Base-by-base conservation (phyloP, 257 asterid species). In the Capsicum pubescens region DNA sequence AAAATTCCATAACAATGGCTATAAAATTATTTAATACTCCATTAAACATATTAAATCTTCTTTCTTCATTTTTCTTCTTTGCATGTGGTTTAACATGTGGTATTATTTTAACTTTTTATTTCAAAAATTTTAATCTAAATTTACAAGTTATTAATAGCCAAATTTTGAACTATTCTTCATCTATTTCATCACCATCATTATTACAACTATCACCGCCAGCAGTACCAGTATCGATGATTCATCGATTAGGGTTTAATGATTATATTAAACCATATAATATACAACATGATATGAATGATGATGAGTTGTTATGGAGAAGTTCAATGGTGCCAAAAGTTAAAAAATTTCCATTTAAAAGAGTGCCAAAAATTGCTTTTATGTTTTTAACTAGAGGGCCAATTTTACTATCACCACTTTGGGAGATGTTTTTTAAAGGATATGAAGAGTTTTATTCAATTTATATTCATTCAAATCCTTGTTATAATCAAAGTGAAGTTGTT, bases 221-320 rank as follows among this genome's bases (percentile, higher is more conserved):
- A 42, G 46, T 42, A 42, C 6, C 46, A 6, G 6, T 42, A 3
- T 35, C 44, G 64, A 58, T 42, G 10, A 58, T 19, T 42, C 74
- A 8, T 16, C 46, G 72, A 55, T 39, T 74, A 21, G 68, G 70
- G n/a, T 19, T 52, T 70, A 60, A 52, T 83, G 85, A 85, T 0
- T 80, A 66, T 13, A 46, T 87, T 3, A 46, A 72, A 82, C 83
- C 87, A 46, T n/a, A n/a, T 32, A 26, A 19, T 36, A 42, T 89
- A 26, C 50, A 85, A 90, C 97, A 92, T 64, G 91, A 82, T 17
- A 89, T 95, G 97, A 82, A 56, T 76, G 97, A 95, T 16, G 80
- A 88, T 13, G 92, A 94, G 81, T 90, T 95, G 54, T 13, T 92
- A 42, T 89, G 93, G 95, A 86, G 86, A 84, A 90, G 91, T 36